phyloP scores from a whole-genome alignment of 129 eudicot genomes.

The Artemisia tridentata region DNA sequence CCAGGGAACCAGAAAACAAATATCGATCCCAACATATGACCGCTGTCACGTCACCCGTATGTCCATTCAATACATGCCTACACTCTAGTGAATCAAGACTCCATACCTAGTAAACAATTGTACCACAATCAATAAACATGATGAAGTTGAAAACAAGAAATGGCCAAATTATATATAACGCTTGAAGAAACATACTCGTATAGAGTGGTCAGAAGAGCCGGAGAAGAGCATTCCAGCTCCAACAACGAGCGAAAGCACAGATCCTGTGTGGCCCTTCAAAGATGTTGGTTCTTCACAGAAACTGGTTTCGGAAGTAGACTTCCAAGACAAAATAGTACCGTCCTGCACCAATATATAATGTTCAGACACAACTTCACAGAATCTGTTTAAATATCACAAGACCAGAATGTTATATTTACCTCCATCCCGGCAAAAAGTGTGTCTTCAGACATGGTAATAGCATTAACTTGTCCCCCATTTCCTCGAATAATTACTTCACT shows the following conservation, averaged over 20 bases:
- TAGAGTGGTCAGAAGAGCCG: constrained; percentile 52
- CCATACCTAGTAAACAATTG: constrained; percentile 42
- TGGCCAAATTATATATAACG: background rate
- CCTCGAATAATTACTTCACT: constrained; percentile 40
- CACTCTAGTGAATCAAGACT: constrained; percentile 46
- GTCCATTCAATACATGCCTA: constrained; percentile 43
- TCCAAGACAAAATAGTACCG: constrained; percentile 64
- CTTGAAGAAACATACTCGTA: constrained; percentile 36
- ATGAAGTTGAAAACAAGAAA: background rate
- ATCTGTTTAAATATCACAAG: too few species aligned
- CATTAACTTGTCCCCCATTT: constrained; percentile 31
- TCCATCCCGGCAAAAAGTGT: too few species aligned
- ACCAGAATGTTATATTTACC: constrained; percentile 27
- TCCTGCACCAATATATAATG: background rate
- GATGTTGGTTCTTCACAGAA: too few species aligned
- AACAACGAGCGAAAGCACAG: constrained; percentile 52
- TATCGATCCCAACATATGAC: constrained; percentile 60
- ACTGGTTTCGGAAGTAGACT: constrained; percentile 6
- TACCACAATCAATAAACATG: too few species aligned
- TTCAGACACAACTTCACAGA: background rate
- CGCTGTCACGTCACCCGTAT: constrained; percentile 44
- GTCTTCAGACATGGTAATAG: too few species aligned
- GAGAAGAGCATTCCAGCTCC: constrained; percentile 62
- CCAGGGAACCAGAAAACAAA: constrained; percentile 63
- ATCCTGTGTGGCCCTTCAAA: constrained; percentile 44